Evolutionary conservation across 2,329 filamentous ascomycete genomes (phyloP).

Genomic region (Beauveria asiatica): DNA sequence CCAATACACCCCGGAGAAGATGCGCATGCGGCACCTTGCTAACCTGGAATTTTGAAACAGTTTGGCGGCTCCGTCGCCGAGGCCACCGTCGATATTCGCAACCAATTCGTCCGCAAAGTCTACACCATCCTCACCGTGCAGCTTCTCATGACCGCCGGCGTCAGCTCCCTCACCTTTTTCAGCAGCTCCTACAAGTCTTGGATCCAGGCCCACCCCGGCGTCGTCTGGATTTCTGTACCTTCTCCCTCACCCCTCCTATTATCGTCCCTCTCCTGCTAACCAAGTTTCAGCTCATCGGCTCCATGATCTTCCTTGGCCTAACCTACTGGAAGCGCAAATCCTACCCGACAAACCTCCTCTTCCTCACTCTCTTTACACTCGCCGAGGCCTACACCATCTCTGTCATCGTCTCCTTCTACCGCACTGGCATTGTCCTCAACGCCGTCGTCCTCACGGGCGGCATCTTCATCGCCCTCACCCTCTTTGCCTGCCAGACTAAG

Average conservation of each 20-base stretch:
- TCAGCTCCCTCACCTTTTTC: slow-evolving; percentile 82
- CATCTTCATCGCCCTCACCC: slow-evolving; percentile 68
- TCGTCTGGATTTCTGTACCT: slow-evolving; percentile 75
- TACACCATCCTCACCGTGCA: slow-evolving; percentile 97
- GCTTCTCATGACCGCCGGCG: slow-evolving; percentile 70
- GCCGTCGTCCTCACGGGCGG: slow-evolving; percentile 81
- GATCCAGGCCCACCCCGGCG: slow-evolving; percentile 76
- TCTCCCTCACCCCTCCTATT: background rate
- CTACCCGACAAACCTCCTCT: slow-evolving; percentile 89
- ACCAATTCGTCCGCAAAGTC: slow-evolving; percentile 95
- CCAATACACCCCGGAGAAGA: too few species aligned
- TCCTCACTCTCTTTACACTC: slow-evolving; percentile 82
- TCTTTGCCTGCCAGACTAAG: slow-evolving; percentile 94
- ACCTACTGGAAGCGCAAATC: slow-evolving; percentile 96
- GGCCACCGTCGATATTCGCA: slow-evolving; percentile 88
- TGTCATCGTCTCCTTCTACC: slow-evolving; percentile 86
- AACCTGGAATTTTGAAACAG: slow-evolving; percentile 29
- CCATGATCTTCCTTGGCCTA: slow-evolving; percentile 74
- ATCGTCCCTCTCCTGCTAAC: background rate
- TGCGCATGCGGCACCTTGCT: background rate
- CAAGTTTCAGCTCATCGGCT: slow-evolving; percentile 55
- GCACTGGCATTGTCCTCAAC: slow-evolving; percentile 75
- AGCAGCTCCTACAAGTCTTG: slow-evolving; percentile 69
- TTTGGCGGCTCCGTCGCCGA: slow-evolving; percentile 91
- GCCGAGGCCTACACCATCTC: slow-evolving; percentile 91